Evolutionary conservation across 2,329 filamentous ascomycete genomes (phyloP).

Genomic region (Colletotrichum coccodes): DNA sequence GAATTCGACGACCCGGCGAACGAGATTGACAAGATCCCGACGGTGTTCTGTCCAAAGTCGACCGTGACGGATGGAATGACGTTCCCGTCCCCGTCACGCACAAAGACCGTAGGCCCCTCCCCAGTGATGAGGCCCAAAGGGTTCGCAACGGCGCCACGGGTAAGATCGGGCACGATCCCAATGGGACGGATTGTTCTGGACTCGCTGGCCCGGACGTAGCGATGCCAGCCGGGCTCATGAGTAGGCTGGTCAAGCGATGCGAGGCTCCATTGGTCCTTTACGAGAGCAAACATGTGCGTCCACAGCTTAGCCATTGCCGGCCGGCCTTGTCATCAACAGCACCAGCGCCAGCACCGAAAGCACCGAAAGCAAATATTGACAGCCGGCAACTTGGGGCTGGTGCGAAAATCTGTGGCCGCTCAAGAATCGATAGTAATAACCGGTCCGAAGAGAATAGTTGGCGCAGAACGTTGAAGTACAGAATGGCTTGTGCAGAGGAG

Average conservation of each 20-base stretch:
- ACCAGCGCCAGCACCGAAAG: no score
- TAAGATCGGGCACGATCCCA: slow-evolving; percentile 43
- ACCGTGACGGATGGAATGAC: slow-evolving; percentile 51
- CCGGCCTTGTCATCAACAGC: background rate
- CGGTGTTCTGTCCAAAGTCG: slow-evolving; percentile 61
- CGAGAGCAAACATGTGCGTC: slow-evolving; percentile 2
- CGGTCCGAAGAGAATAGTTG: background rate
- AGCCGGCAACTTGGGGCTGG: background rate
- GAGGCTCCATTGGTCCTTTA: slow-evolving; percentile 14
- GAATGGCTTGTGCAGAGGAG: background rate
- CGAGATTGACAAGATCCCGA: slow-evolving; percentile 52
- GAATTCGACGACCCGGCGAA: slow-evolving; percentile 48
- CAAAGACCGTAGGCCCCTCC: slow-evolving; percentile 44
- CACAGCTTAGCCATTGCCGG: slow-evolving; percentile 2
- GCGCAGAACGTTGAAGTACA: background rate
- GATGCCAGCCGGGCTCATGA: slow-evolving; percentile 45
- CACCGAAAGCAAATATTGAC: background rate
- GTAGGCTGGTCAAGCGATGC: background rate
- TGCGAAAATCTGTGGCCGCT: background rate
- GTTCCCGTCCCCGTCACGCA: slow-evolving; percentile 27
- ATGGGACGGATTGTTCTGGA: slow-evolving; percentile 43
- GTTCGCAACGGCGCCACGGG: slow-evolving; percentile 50
- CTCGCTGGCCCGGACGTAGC: slow-evolving; percentile 50
- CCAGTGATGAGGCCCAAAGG: slow-evolving; percentile 44
- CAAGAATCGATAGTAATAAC: no score